Percentiles rank a stretch among this genome's conserved stretches.
phyloP scores from a whole-genome alignment of 208 protist species.

The Leishmania guyanensis region DNA sequence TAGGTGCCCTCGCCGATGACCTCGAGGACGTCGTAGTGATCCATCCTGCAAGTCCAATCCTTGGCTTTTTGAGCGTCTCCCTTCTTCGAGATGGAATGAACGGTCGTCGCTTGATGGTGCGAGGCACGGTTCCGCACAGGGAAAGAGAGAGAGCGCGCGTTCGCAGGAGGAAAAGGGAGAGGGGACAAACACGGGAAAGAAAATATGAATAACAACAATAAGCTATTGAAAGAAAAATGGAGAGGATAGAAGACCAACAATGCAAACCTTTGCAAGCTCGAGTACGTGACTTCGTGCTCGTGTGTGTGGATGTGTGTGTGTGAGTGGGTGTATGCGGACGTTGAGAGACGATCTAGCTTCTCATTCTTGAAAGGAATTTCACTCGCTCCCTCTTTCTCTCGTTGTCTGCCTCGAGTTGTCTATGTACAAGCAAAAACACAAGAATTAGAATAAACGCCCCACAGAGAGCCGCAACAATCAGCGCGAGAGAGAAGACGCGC shows the following conservation, averaged over 20 bases:
- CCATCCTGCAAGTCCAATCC: conserved; percentile 41
- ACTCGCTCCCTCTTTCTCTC: not conserved
- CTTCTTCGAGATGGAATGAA: not conserved
- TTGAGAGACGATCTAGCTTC: not conserved
- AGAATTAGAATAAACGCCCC: not conserved
- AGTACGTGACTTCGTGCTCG: no score
- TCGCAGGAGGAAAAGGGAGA: not conserved
- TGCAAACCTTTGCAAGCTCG: not conserved
- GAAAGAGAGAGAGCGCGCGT: not conserved
- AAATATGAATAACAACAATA: not conserved
- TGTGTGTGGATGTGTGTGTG: not conserved
- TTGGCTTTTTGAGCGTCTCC: no score
- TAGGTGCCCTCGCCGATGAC: conserved; percentile 95
- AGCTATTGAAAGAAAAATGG: not conserved
- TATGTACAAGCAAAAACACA: conserved; percentile 18
- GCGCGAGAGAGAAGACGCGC: not conserved
- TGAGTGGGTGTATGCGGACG: not conserved
- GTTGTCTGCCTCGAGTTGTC: not conserved
- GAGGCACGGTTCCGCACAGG: not conserved
- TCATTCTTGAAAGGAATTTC: not conserved
- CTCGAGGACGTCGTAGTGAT: conserved; percentile 74
- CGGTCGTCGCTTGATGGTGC: not conserved
- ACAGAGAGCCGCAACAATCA: not conserved
- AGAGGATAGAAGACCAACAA: not conserved
- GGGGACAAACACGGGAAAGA: not conserved